phyloP scores from a whole-genome alignment of 345 rosid species.

The Lepidium africanum region DNA sequence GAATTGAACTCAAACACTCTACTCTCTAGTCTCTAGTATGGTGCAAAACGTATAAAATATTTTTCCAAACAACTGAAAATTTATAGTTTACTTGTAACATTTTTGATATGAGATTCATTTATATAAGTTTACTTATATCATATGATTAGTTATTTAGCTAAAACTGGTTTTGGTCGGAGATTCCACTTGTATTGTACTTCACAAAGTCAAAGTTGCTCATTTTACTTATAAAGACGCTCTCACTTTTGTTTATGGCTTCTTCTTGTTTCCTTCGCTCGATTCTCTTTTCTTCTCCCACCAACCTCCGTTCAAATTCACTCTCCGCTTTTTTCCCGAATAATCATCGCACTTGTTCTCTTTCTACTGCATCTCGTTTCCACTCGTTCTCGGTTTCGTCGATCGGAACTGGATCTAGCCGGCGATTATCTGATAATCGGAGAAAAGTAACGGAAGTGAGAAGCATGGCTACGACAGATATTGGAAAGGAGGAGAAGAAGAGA shows the following conservation, averaged over 20 bases:
- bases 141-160: neutral
- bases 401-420: neutral
- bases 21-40: too few species aligned
- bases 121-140: neutral
- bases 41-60: neutral
- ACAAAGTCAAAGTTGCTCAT: constrained; percentile 15
- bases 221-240: neutral
- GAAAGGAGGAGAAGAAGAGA: constrained; percentile 23
- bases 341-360: neutral
- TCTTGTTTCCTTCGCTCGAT: constrained; percentile 18
- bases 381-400: constrained; percentile 22
- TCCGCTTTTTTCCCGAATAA: neutral
- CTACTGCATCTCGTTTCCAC: constrained; percentile 1
- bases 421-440: neutral
- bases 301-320: neutral
- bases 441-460: constrained; percentile 25
- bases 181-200: neutral
- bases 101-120: too few species aligned
- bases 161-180: constrained; percentile 1
- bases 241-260: constrained; percentile 7
- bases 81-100: too few species aligned
- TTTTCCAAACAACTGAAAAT: too few species aligned
- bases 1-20: neutral
- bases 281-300: constrained; percentile 14
- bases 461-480: constrained; percentile 17